Base-by-base conservation (phyloP, 768 basidiomycete species). In the Polyporus arcularius region DNA sequence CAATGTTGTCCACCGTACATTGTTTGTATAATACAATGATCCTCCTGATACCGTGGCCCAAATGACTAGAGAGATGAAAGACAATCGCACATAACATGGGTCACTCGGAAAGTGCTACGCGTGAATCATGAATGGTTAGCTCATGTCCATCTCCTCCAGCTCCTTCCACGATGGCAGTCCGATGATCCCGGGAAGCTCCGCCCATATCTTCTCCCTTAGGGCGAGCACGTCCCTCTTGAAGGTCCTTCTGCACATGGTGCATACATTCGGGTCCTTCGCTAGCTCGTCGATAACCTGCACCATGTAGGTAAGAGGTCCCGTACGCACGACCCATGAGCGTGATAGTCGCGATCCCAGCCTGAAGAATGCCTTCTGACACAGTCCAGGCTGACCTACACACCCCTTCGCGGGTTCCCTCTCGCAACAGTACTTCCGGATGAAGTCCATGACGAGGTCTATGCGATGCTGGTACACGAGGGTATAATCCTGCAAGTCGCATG, bases 381-480 rank as follows among this genome's bases (percentile, higher is more conserved):
- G 31, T 5, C 62, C 69, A 15, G 63, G 57, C 51, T 53, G 47
- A 32, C 66, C 55, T 4, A 38, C 30, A n/a, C 62, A 63, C 0
- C 12, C 28, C 41, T 49, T 43, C 12, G 40, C 7, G 2, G 62
- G 46, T 1, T 26, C 31, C 10, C 65, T 59, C 30, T 74, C 71
- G 4, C 71, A 72, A 60, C 79, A 80, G 31, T 78, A 73, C 35
- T 71, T 64, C 42, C 80, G 81, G 11, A 82, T 72, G 63, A 86
- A 86, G 42, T 80, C 73, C 8, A 82, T 73, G 55, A 82, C 75
- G 40, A 76, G 50, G 39, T 81, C 76, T 21, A 85, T 65, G 21
- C 85, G 80, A 56, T 81, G 74, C 70, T 86, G 84, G 69, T 76
- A 85, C 79, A 86, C 81, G 41, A 84, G 75, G 4, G 81, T 81